Base-by-base conservation (phyloP, 2,329 filamentous ascomycete species). In the Colletotrichum liaoningense region DNA sequence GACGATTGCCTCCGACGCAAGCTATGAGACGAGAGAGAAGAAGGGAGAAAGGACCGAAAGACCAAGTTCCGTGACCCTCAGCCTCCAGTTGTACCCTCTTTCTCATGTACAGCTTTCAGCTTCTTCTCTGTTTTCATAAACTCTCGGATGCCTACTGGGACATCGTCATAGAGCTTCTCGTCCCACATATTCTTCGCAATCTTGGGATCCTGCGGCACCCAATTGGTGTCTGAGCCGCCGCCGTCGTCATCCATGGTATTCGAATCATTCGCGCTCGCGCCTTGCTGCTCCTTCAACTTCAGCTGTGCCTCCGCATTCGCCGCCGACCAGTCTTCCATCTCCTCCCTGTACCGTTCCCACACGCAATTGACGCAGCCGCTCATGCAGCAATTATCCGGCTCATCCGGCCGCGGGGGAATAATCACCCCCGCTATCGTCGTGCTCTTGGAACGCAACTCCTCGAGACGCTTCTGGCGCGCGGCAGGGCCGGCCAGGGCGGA, bases 371-470 rank as follows among this genome's bases (percentile, higher is more conserved):
- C 96, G 81, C 97, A 99, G 3, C 97, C 97, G 79, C 94, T 97
- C 97, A 99, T 99, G 84, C 97, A 99, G 88, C 97, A 99, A 80
- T 99, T 98, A 79, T 98, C 97, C 4, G 97, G 97, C 83, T 99
- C 96, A 60, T 91, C 88, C 1, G 97, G 97, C 60, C 90, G 90
- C 0, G 95, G 95, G 2, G 97, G 97, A 5, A 98, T 93, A 22
- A 91, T 84, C 1, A 98, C 89, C 4, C 95, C 96, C 1, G 94
- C 95, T 68, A 98, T 86, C 73, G 91, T 86, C 9, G 86, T 89
- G 63, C 91, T 91, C 74, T 89, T 86, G 16, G 88, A 85, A 14
- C 90, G 85, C 46, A 91, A 88, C 57, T 90, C 87, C 3, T 87
- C 88, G 6, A 91, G 83, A 54, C 90, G 88, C 73, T 91, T 89